Base-by-base conservation (phyloP, 805 yeast species). In the Lipomyces yamanashiensis region DNA sequence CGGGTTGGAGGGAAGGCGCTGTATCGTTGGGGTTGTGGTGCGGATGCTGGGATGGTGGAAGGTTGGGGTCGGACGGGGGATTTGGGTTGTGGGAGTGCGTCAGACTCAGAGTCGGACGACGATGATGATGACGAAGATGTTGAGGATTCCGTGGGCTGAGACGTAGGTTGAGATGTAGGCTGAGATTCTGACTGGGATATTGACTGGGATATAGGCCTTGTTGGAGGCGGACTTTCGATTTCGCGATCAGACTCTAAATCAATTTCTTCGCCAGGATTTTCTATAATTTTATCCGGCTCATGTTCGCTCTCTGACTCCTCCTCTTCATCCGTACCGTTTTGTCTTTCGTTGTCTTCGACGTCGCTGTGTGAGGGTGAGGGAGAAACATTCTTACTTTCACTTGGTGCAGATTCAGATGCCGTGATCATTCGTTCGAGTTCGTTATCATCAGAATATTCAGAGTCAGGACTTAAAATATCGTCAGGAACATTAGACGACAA, bases 261-360 rank as follows among this genome's bases (percentile, higher is more conserved):
- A n/a, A 47, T 47, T 45, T 55, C 12, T 15, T 55, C 59, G 52
- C 36, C 59, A 17, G 44, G 59, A 7, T 28, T 19, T 5, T 9
- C 28, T 15, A 43, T 57, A 19, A 41, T 50, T 41, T 48, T 41
- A 36, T 40, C 56, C 10, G 56, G 56, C 23, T 53, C 56, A 23
- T 53, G 56, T 2, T 51, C 55, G 15, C 15, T 34, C 5, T 37
- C 55, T 37, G 23, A 23, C 21, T 37, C 55, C 21, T 51, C 55
- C 21, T n/a, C 45, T 17, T 51, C 55, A 9, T 37, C 44, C 5
- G 28, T 33, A 4, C 39, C 55, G 34, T 21, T 21, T 17, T 43
- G 19, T 15, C 10, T 17, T 7, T 43, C 47, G 21, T 39, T 15
- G n/a, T 39, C 41, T 15, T 39, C 41, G 41, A 5, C 28, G 5